Conservation (phyloP, 202 grass and related monocot genomes). For the Schoenoplectus tabernaemontani region DNA sequence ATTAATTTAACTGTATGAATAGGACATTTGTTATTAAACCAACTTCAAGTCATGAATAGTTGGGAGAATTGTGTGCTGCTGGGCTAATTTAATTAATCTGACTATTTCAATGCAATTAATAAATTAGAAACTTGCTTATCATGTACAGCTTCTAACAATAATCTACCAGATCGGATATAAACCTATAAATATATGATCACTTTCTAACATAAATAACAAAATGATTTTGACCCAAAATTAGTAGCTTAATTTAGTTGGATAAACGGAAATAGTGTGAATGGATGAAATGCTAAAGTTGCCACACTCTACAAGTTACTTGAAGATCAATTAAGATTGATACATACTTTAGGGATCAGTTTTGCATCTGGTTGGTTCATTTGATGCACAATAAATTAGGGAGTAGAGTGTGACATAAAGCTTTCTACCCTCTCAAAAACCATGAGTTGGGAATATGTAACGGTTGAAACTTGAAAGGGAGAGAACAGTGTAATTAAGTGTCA, state of each 20-base stretch:
- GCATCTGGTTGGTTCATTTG: neutral
- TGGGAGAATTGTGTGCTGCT: too few relatives aligned
- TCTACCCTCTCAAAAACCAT: neutral
- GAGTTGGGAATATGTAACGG: constrained; percentile 15
- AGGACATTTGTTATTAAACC: neutral
- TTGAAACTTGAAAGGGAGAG: constrained; percentile 9
- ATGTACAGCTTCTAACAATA: neutral
- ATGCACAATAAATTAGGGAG: neutral
- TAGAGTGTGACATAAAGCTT: constrained; percentile 13
- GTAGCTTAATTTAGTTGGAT: neutral
- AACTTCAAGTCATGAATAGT: neutral
- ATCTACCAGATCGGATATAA: neutral
- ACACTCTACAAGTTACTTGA: constrained; percentile 2
- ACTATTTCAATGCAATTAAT: neutral
- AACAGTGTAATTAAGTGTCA: neutral
- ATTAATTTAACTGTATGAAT: neutral
- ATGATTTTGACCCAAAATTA: neutral
- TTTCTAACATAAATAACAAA: neutral
- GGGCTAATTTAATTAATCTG: neutral
- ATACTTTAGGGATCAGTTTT: constrained; percentile 10
- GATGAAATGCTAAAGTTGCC: constrained; percentile 14
- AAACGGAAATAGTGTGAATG: constrained; percentile 19
- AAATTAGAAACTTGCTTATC: neutral
- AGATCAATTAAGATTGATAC: neutral
- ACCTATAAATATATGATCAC: neutral